Base-by-base conservation (phyloP, 176 grass and related monocot species). In the Triticum monococcum region DNA sequence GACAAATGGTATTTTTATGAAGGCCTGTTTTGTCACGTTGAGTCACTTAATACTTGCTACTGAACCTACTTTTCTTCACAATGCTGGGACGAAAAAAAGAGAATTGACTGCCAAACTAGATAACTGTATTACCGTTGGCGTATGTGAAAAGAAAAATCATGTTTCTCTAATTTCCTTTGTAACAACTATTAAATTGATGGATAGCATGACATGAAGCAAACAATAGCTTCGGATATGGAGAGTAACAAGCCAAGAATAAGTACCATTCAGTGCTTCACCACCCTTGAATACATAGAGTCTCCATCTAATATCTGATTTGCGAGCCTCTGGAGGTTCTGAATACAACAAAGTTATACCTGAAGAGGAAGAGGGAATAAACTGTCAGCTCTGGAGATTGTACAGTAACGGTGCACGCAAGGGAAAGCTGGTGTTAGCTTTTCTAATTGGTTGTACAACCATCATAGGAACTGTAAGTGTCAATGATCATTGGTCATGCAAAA, bases 281-380 rank as follows among this genome's bases (percentile, higher is more conserved):
- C 85, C 88, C 89, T 99, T 99, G 81, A 99, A 99, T 77, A 99
- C 92, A 77, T 99, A 99, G 41, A 99, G 78, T 32, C 97, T 86
- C 97, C 97, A 99, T 92, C 95, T 96, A 72, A 87, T 83, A 64
- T 94, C 90, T 70, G 94, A 78, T 78, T 99, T 91, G 11, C 90
- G 86, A 78, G 92, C 94, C 89, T 99, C 94, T 12, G 92, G 57
- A 48, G 92, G 94, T 86, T 99, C 94, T 63, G 87, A 94, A 88
- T 94, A 94, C 88, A 99, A 72, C 83, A 99, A 65, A 79, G 89
- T 88, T 80, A 96, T 85, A 87, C 97, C 97, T 99, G 86, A 77
- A 74, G 37, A 80, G 43, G 86, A 77, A 73, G 35, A 79, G 36
- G 65, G 75, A 75, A 82, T 24, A 87, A 78, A 62, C 9, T 71